Percentiles rank a stretch among this genome's conserved stretches.
These are phyloP conservation scores for Fonsecaea pugnacius DNA, from an alignment of 2,329 filamentous ascomycete species.

Conservation along the genomic window DNA sequence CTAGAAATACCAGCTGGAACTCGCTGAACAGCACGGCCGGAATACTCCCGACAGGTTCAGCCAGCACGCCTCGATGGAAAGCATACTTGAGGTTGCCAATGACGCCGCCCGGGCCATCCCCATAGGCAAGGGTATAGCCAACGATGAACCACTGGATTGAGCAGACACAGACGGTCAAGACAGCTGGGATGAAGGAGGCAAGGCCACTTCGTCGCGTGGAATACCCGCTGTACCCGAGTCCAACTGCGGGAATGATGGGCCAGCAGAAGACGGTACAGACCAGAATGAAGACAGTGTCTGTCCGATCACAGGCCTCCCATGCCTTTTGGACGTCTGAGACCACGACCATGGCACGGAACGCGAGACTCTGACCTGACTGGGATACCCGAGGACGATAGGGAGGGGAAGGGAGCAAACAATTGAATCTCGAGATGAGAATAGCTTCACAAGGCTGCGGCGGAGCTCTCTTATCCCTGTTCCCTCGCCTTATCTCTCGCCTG, in stretches of 20 bases:
- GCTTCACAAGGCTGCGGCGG: slow-evolving; percentile 16
- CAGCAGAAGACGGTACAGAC: slow-evolving; percentile 59
- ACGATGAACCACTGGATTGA: slow-evolving; percentile 58
- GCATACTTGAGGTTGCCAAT: slow-evolving; percentile 53
- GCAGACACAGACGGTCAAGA: slow-evolving; percentile 55
- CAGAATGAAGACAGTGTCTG: slow-evolving; percentile 58
- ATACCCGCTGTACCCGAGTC: slow-evolving; percentile 57
- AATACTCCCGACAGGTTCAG: slow-evolving; percentile 56
- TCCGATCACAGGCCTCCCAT: slow-evolving; percentile 58
- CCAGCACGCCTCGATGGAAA: slow-evolving; percentile 53
- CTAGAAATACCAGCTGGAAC: slow-evolving; percentile 53
- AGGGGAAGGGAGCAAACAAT: slow-evolving; percentile 1
- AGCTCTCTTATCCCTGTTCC: slow-evolving; percentile 20
- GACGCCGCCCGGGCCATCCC: slow-evolving; percentile 49
- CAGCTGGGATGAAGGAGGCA: slow-evolving; percentile 54
- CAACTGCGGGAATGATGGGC: slow-evolving; percentile 58
- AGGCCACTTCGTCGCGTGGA: slow-evolving; percentile 55
- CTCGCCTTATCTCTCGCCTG: slow-evolving; percentile 13
- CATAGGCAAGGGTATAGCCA: slow-evolving; percentile 56
- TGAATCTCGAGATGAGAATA: slow-evolving; percentile 17
- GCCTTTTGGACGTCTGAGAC: slow-evolving; percentile 48
- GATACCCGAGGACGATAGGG: neutral
- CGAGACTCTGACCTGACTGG: neutral
- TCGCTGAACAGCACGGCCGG: slow-evolving; percentile 58
- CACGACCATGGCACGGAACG: slow-evolving; percentile 24